Evolutionary conservation across 2,329 filamentous ascomycete genomes (phyloP).

Genomic region (Tolypocladium ophioglossoides): DNA sequence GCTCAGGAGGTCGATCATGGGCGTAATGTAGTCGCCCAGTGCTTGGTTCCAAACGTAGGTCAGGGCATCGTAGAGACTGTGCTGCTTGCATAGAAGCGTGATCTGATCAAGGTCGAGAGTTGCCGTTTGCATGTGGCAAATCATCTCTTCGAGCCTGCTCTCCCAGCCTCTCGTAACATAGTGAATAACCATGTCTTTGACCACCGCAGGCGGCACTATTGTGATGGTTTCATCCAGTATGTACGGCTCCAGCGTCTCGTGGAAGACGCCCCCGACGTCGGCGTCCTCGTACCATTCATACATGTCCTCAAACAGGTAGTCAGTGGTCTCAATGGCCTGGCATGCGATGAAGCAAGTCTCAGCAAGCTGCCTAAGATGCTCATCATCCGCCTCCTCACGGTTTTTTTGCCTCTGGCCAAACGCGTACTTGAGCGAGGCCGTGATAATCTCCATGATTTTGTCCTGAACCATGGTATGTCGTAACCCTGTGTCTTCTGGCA

Average conservation of each 20-base stretch:
- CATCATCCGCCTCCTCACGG: slow-evolving; percentile 33
- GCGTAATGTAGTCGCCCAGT: slow-evolving; percentile 80
- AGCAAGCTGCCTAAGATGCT: slow-evolving; percentile 65
- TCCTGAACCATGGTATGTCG: slow-evolving; percentile 77
- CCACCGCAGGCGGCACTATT: slow-evolving; percentile 66
- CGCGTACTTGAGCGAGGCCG: slow-evolving; percentile 79
- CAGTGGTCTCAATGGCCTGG: slow-evolving; percentile 62
- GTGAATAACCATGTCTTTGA: slow-evolving; percentile 77
- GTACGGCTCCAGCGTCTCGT: slow-evolving; percentile 80
- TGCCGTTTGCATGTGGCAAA: slow-evolving; percentile 82
- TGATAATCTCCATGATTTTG: slow-evolving; percentile 87
- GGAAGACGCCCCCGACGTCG: slow-evolving; percentile 62
- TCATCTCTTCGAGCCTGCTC: slow-evolving; percentile 77
- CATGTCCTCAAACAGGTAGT: slow-evolving; percentile 84
- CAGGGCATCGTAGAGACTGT: slow-evolving; percentile 86
- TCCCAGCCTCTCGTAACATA: slow-evolving; percentile 70
- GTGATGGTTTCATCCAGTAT: slow-evolving; percentile 70
- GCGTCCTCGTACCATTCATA: slow-evolving; percentile 84
- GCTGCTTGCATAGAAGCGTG: slow-evolving; percentile 80
- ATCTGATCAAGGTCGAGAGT: slow-evolving; percentile 93
- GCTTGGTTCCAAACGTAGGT: slow-evolving; percentile 97
- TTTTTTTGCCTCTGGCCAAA: slow-evolving; percentile 57
- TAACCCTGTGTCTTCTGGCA: slow-evolving; percentile 70
- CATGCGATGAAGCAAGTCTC: slow-evolving; percentile 79
- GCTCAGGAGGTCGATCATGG: slow-evolving; percentile 70